phyloP scores from a whole-genome alignment of 75 land plant species.

The Pinus tabuliformis region DNA sequence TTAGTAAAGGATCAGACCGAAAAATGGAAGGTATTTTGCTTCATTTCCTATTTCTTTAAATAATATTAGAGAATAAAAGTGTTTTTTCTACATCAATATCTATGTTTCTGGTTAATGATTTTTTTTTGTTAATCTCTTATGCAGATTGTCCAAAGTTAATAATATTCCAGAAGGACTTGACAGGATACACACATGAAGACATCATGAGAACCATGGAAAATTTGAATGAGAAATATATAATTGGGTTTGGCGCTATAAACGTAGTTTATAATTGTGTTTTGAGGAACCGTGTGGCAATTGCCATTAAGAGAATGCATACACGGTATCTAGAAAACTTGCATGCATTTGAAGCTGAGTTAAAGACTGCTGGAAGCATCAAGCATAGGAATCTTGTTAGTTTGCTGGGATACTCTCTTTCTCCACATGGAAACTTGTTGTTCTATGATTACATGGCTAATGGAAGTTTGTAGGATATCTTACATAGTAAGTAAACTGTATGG shows the following conservation, averaged over 20 bases:
- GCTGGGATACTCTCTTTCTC: constrained; percentile 86
- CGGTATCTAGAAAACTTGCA: constrained; percentile 73
- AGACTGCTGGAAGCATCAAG: constrained; percentile 77
- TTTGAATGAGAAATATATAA: constrained; percentile 79
- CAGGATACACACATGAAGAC: constrained; percentile 79
- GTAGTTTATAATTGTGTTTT: constrained; percentile 90
- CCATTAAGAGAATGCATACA: constrained; percentile 82
- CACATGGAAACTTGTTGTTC: constrained; percentile 68
- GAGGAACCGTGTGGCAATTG: constrained; percentile 78
- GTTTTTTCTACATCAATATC: background rate
- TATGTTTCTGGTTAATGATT: background rate
- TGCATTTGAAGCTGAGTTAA: constrained; percentile 85
- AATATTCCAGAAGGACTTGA: constrained; percentile 88
- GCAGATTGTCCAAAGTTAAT: constrained; percentile 73
- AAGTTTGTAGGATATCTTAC: constrained; percentile 76
- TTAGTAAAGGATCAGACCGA: constrained; percentile 5
- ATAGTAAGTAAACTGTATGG: constrained; percentile 45
- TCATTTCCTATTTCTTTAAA: constrained; percentile 13
- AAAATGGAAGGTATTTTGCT: background rate
- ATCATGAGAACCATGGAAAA: constrained; percentile 91
- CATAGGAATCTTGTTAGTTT: constrained; percentile 85
- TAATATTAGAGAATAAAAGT: constrained; percentile 23
- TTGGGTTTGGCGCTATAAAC: constrained; percentile 92
- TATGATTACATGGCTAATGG: constrained; percentile 97
- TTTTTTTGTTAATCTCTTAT: constrained; percentile 8